Evolutionary conservation across 2,329 filamentous ascomycete species (phyloP).

Genomic region (Alternaria conjuncta): DNA sequence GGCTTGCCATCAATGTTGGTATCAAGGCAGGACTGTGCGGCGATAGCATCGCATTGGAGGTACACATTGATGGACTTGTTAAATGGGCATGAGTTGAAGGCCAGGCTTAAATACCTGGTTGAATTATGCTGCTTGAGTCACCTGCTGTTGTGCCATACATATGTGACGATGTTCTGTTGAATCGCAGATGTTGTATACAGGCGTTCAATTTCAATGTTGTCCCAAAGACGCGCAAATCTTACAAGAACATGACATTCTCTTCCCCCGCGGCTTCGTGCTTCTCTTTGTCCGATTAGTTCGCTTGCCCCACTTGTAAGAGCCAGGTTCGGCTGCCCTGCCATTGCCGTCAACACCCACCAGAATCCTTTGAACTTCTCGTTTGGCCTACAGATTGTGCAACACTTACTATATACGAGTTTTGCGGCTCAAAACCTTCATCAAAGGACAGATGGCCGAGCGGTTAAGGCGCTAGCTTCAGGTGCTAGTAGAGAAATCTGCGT

Average conservation of each 20-base stretch:
- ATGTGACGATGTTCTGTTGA: neutral
- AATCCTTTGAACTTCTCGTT: neutral
- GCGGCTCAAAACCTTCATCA: neutral
- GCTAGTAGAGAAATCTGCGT: slow-evolving; percentile 46
- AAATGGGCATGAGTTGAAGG: slow-evolving; percentile 13
- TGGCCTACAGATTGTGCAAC: too few relatives aligned
- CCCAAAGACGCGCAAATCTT: neutral
- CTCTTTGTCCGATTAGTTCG: neutral
- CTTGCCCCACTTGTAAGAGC: neutral
- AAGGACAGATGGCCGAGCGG: slow-evolving; percentile 43
- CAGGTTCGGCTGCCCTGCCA: neutral
- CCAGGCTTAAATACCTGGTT: neutral
- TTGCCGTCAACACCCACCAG: neutral
- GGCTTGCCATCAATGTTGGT: slow-evolving; percentile 24
- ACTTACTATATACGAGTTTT: too few relatives aligned
- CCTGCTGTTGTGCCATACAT: neutral
- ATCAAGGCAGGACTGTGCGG: slow-evolving; percentile 27
- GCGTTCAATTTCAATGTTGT: neutral
- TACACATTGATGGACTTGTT: slow-evolving; percentile 31
- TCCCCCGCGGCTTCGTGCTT: neutral
- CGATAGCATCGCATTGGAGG: slow-evolving; percentile 26
- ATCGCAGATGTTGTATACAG: neutral
- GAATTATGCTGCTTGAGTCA: neutral
- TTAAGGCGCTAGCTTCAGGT: slow-evolving; percentile 50
- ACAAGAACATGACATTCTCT: neutral